Conservation (phyloP, 176 grass and related monocot genomes). For the Triticum dicoccoides region DNA sequence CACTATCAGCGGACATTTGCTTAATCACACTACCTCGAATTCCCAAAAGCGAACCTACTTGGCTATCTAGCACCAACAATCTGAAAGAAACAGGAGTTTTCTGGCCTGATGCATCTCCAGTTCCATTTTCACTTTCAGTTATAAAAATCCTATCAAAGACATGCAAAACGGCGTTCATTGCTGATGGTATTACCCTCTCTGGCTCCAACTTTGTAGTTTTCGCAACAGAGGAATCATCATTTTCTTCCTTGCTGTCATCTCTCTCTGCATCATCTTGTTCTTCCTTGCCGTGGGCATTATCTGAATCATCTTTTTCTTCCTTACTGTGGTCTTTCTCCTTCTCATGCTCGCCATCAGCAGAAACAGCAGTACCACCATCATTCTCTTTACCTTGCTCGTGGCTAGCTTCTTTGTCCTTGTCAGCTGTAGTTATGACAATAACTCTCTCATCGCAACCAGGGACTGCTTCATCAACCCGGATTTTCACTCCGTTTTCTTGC, state of each 20-base stretch:
- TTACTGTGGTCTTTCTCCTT: conserved; percentile 33
- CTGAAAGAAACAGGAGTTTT: conserved; percentile 56
- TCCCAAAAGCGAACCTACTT: conserved; percentile 87
- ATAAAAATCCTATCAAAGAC: conserved; percentile 80
- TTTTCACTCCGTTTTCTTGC: conserved; percentile 62
- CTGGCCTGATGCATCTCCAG: conserved; percentile 22
- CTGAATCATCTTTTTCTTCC: conserved; percentile 31
- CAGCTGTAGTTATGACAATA: conserved; percentile 49
- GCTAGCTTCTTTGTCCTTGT: conserved; percentile 45
- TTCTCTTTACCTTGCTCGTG: conserved; percentile 23
- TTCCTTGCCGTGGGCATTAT: background rate
- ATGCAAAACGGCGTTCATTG: conserved; percentile 57
- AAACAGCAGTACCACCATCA: conserved; percentile 18
- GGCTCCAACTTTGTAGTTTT: conserved; percentile 33
- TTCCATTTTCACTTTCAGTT: conserved; percentile 48
- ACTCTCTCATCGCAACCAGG: conserved; percentile 75
- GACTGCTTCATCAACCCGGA: conserved; percentile 63
- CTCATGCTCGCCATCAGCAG: conserved; percentile 14
- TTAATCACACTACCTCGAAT: conserved; percentile 76
- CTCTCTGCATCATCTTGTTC: conserved; percentile 24
- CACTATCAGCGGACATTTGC: conserved; percentile 71
- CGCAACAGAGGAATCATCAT: conserved; percentile 22
- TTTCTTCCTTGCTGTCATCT: conserved; percentile 36
- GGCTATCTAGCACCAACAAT: conserved; percentile 75
- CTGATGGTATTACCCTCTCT: conserved; percentile 43